Conservation (phyloP, 2,329 filamentous ascomycete species). For the Hypoxylon sp. region DNA sequence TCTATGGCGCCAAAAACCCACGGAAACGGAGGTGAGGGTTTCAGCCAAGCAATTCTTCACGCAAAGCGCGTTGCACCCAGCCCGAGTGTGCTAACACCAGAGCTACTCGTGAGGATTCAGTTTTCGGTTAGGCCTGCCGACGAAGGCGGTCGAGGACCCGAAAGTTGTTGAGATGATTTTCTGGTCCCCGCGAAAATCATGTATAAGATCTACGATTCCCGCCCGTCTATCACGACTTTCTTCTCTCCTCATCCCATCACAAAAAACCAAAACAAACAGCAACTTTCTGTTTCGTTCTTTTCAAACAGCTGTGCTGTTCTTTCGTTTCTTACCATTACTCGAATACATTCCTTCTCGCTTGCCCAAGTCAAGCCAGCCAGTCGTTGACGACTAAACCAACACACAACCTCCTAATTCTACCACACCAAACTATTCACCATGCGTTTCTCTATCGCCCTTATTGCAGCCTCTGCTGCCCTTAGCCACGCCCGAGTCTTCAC, state of each 20-base stretch:
- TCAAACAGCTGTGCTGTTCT: constrained; percentile 44
- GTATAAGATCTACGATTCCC: constrained; percentile 39
- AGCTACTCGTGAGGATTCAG: constrained; percentile 11
- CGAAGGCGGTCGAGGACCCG: constrained; percentile 9
- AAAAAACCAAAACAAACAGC: constrained; percentile 27
- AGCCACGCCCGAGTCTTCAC: constrained; percentile 42
- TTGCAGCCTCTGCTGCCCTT: constrained; percentile 36
- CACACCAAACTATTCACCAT: constrained; percentile 33
- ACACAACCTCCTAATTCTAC: constrained; percentile 2
- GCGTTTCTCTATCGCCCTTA: constrained; percentile 42
- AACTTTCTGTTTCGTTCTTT: constrained; percentile 19
- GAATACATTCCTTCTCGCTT: constrained; percentile 20
- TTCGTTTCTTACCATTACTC: constrained; percentile 39
- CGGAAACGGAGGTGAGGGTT: constrained; percentile 26
- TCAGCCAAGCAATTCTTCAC: constrained; percentile 37
- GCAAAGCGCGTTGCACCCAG: constrained; percentile 35
- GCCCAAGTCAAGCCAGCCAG: constrained; percentile 8
- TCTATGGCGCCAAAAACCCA: constrained; percentile 11
- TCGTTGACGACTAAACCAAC: constrained; percentile 21
- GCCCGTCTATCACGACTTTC: constrained; percentile 16
- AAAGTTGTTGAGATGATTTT: constrained; percentile 24
- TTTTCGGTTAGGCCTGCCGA: constrained; percentile 19
- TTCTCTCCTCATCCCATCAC: constrained; percentile 32
- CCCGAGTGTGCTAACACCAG: constrained; percentile 13
- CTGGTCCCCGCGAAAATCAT: constrained; percentile 33